A percentile compares a stretch with the other conserved stretches of the same genome.
These are phyloP conservation scores for Thraustotheca clavata DNA, from an alignment of 352 stramenopile species.

Conservation along the genomic window DNA sequence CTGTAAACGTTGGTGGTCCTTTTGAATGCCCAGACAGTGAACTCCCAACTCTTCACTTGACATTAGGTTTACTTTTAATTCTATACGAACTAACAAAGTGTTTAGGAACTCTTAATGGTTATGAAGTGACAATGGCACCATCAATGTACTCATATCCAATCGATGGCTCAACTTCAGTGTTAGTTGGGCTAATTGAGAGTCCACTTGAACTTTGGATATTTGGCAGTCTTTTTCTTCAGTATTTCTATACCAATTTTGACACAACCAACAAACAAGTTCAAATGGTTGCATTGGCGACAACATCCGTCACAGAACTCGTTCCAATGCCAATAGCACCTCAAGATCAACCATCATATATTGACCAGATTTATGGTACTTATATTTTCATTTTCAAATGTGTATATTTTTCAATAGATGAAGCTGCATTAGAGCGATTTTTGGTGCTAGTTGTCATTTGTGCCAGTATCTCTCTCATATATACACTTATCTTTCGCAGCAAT, in stretches of 20 bases:
- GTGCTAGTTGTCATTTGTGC: background rate
- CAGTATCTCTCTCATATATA: constrained; percentile 1
- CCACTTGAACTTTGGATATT: constrained; percentile 18
- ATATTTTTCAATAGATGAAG: constrained; percentile 1
- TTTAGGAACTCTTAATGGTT: constrained; percentile 9
- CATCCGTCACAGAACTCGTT: background rate
- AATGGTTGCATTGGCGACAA: background rate
- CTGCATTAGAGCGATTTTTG: background rate
- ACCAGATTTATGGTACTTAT: constrained; percentile 7
- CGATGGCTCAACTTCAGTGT: background rate
- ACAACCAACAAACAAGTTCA: background rate
- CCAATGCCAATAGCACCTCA: constrained; percentile 1
- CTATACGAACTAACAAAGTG: background rate
- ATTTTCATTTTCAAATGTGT: background rate
- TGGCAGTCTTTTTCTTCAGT: constrained; percentile 10
- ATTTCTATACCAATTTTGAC: constrained; percentile 18
- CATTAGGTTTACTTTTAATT: background rate
- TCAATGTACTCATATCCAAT: constrained; percentile 7
- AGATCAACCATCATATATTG: constrained; percentile 17
- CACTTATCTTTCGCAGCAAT: background rate
- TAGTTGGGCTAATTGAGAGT: constrained; percentile 12
- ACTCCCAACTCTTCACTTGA: background rate
- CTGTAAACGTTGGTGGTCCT: background rate
- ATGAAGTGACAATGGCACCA: background rate
- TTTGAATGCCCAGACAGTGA: background rate